Evolutionary conservation across 306 rosid species (phyloP).

Genomic region (Fragaria iinumae): DNA sequence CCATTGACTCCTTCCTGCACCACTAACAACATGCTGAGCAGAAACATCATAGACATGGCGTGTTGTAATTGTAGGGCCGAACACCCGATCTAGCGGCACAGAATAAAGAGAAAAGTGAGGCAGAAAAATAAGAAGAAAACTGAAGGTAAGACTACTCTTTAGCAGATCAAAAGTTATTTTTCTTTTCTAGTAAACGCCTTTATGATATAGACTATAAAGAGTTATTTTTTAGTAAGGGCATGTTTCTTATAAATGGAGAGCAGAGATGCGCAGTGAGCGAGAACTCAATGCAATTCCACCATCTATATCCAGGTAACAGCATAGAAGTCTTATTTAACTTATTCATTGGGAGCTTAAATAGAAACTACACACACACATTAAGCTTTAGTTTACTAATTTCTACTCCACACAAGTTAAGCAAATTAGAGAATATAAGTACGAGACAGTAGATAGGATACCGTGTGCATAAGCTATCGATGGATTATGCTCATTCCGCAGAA

Average conservation of each 20-base stretch:
- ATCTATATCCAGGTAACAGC: not conserved
- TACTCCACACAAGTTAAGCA: not conserved
- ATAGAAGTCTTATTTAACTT: not conserved
- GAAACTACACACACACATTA: not conserved
- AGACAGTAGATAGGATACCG: slow-evolving; percentile 47
- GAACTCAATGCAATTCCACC: not conserved
- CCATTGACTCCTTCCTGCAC: slow-evolving; percentile 97
- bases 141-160: not conserved
- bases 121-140: not conserved
- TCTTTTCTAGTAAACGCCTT: not conserved
- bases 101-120: slow-evolving; percentile 20
- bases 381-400: slow-evolving; percentile 4
- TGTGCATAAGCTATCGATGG: slow-evolving; percentile 91
- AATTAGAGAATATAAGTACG: not conserved
- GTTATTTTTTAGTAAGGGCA: not conserved
- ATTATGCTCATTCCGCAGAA: slow-evolving; percentile 85
- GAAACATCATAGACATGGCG: slow-evolving; percentile 98
- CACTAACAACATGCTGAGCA: slow-evolving; percentile 84
- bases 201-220: not conserved
- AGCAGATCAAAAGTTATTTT: too few relatives aligned
- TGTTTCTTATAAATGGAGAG: not conserved
- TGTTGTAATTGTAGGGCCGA: slow-evolving; percentile 97
- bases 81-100: slow-evolving; percentile 72
- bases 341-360: not conserved
- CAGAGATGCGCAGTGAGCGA: not conserved